Conservation (phyloP, 345 rosid species). For the Hibiscus mutabilis region DNA sequence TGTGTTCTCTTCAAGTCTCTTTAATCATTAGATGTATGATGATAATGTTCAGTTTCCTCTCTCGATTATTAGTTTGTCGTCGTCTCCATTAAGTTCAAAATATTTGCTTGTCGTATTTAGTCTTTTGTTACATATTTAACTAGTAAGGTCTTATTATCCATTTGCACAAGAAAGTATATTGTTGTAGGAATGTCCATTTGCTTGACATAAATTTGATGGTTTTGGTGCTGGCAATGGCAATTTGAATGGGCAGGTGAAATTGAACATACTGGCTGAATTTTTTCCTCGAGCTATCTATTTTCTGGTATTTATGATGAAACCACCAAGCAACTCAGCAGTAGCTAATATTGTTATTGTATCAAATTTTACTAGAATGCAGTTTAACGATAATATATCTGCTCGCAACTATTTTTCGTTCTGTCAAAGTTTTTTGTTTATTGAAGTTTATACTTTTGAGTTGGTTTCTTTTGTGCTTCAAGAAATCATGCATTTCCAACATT, state of each 20-base stretch:
- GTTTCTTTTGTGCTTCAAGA: neutral
- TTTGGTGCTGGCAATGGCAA: neutral
- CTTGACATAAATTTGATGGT: neutral
- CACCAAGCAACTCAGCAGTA: neutral
- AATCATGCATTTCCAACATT: neutral
- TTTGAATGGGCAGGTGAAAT: neutral
- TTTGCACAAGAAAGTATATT: neutral
- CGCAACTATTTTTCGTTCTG: neutral
- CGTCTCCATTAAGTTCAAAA: neutral
- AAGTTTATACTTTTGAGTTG: neutral
- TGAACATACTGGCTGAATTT: neutral
- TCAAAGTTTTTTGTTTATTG: neutral
- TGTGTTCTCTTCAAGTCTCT: neutral
- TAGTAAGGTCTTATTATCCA: neutral
- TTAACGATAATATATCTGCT: neutral
- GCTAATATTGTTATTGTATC: neutral
- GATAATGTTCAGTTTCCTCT: neutral
- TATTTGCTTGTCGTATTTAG: neutral
- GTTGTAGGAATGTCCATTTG: neutral
- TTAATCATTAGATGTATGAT: neutral
- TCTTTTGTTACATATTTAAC: neutral
- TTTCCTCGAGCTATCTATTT: neutral
- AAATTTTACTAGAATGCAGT: neutral
- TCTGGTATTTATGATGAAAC: neutral
- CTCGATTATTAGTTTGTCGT: neutral